phyloP scores from a whole-genome alignment of 768 basidiomycete species.

The Asterophora parasitica region DNA sequence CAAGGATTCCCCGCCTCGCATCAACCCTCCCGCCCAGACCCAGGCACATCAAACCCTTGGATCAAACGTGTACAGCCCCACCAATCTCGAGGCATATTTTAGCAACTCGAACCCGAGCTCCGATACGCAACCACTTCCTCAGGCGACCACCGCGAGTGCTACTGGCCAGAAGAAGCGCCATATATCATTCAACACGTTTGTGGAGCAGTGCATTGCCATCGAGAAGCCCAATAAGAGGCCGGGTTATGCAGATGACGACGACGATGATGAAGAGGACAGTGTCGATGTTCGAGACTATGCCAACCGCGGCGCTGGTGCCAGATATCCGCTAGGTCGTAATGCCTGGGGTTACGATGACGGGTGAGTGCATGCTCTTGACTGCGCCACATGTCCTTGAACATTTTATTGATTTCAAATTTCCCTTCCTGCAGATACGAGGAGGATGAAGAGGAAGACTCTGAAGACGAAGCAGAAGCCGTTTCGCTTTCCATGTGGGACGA shows the following conservation, averaged over 20 bases:
- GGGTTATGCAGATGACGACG: conserved; percentile 15
- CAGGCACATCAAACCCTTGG: conserved; percentile 16
- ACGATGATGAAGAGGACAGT: conserved; percentile 17
- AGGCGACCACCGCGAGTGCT: not conserved
- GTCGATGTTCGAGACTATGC: conserved; percentile 2
- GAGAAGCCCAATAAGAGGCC: conserved; percentile 58
- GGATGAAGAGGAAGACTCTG: conserved; percentile 55
- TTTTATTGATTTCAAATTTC: not conserved
- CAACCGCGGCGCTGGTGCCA: conserved; percentile 4
- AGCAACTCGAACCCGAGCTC: conserved; percentile 13
- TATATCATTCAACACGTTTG: conserved; percentile 97
- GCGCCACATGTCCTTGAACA: not conserved
- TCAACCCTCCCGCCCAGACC: conserved; percentile 29
- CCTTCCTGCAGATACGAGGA: conserved; percentile 53
- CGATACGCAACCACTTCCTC: conserved; percentile 1
- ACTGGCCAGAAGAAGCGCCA: conserved; percentile 64
- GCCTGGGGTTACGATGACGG: conserved; percentile 56
- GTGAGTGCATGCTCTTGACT: conserved; percentile 33
- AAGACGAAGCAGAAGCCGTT: conserved; percentile 34
- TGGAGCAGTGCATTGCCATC: conserved; percentile 92
- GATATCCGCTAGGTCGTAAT: conserved; percentile 21
- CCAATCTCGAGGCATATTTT: conserved; percentile 19
- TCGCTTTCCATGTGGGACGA: conserved; percentile 21
- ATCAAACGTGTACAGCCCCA: conserved; percentile 18
- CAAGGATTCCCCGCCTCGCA: conserved; percentile 70